phyloP scores from a whole-genome alignment of 495 filamentous ascomycete genomes.

The Xylaria sp. region DNA sequence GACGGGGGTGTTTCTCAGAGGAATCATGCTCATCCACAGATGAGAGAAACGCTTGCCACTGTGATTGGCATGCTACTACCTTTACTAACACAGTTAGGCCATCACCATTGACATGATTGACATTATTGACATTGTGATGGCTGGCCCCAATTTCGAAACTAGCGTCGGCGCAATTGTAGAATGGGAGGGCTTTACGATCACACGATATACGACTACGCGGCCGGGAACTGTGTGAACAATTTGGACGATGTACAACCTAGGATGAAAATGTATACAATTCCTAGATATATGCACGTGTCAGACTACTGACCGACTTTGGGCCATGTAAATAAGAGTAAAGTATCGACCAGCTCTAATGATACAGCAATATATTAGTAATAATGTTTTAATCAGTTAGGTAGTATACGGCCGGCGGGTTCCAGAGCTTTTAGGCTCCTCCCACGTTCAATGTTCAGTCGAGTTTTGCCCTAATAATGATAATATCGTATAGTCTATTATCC shows the following conservation, averaged over 20 bases:
- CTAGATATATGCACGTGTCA: neutral
- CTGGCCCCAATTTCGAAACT: constrained; percentile 21
- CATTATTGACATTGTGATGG: neutral
- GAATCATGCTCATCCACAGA: constrained; percentile 59
- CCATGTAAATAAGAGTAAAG: constrained; percentile 12
- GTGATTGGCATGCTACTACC: constrained; percentile 91
- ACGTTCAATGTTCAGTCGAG: neutral
- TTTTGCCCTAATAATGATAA: neutral
- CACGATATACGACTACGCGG: constrained; percentile 22
- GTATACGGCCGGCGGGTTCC: no score
- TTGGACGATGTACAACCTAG: constrained; percentile 10
- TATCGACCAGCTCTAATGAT: neutral
- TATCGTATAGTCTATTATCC: neutral
- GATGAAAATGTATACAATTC: constrained; percentile 17
- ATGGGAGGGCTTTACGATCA: constrained; percentile 30
- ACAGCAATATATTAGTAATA: no score
- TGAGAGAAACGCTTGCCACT: constrained; percentile 73
- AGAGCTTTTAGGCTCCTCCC: no score
- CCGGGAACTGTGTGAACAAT: constrained; percentile 1
- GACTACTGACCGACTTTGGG: neutral
- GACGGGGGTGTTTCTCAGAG: constrained; percentile 60
- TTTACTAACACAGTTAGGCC: constrained; percentile 86
- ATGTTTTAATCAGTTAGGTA: no score
- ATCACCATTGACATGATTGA: constrained; percentile 70
- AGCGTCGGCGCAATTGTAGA: constrained; percentile 29